Conservation (phyloP, 78 protist genomes). For the Capsaspora owczarzaki region DNA sequence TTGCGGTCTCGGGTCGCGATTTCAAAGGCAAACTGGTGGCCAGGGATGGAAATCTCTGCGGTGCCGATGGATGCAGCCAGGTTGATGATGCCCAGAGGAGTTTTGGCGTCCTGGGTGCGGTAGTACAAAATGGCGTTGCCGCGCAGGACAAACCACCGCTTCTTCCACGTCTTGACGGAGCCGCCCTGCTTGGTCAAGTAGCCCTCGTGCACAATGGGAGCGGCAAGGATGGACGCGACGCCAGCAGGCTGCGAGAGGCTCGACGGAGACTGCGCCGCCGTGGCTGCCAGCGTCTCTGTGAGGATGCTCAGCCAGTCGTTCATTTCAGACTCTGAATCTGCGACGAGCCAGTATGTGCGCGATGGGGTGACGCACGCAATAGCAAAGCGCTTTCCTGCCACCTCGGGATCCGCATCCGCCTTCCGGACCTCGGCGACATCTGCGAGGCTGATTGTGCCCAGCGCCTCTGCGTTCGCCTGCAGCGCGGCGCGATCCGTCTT, state of each 20-base stretch:
- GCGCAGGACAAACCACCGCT: not conserved
- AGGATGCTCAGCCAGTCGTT: not conserved
- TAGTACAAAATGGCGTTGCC: not conserved
- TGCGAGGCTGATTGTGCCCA: not conserved
- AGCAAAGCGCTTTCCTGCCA: not conserved
- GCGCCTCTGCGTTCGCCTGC: no score
- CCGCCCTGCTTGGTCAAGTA: slow-evolving; percentile 1
- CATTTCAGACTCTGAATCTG: not conserved
- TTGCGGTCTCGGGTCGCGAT: not conserved
- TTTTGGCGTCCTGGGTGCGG: not conserved
- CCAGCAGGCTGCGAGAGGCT: no score
- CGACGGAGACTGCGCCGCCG: no score
- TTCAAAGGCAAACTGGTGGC: not conserved
- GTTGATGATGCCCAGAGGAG: no score
- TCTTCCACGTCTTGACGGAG: slow-evolving; percentile 4
- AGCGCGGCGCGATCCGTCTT: no score
- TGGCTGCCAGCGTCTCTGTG: no score
- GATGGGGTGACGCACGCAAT: not conserved
- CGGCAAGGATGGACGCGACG: no score
- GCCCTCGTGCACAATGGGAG: not conserved
- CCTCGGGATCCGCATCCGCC: not conserved
- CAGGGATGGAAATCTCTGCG: no score
- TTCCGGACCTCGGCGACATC: not conserved
- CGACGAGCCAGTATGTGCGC: not conserved
- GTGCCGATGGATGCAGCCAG: no score